Evolutionary conservation across 768 basidiomycete species (phyloP).

Genomic region (Chalciporus chontae): DNA sequence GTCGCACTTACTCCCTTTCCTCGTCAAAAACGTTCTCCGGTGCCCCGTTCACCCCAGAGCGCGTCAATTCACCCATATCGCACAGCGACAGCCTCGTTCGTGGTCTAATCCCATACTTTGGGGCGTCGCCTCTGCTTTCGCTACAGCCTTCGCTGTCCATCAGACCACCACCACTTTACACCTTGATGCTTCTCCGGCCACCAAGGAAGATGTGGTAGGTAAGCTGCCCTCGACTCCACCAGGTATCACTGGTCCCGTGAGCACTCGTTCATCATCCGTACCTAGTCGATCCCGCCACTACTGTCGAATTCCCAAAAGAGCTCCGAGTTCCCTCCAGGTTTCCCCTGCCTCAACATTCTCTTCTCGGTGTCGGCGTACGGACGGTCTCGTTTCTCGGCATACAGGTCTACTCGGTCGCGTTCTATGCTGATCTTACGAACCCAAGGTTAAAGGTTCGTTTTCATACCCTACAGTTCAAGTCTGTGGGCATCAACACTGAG

Average conservation of each 20-base stretch:
- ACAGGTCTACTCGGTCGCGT: slow-evolving; percentile 86
- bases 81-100: slow-evolving; percentile 6
- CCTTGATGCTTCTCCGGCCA: slow-evolving; percentile 40
- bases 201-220: slow-evolving; percentile 21
- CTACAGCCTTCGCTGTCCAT: slow-evolving; percentile 27
- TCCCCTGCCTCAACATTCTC: slow-evolving; percentile 56
- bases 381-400: slow-evolving; percentile 86
- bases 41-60: slow-evolving; percentile 1
- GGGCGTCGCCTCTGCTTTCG: slow-evolving; percentile 33
- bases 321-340: slow-evolving; percentile 62
- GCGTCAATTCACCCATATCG: slow-evolving; percentile 6
- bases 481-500: not conserved
- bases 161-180: slow-evolving; percentile 31
- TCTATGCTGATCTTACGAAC: slow-evolving; percentile 81
- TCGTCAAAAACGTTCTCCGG: not conserved
- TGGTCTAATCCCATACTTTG: slow-evolving; percentile 27
- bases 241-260: not conserved
- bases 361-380: slow-evolving; percentile 83
- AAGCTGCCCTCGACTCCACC: not conserved
- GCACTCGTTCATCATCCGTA: not conserved
- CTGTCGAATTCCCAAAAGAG: slow-evolving; percentile 67
- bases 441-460: slow-evolving; percentile 53
- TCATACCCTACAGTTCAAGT: not conserved
- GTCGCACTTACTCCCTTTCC: not conserved
- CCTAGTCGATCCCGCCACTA: slow-evolving; percentile 70